Evolutionary conservation across 2,329 filamentous ascomycete genomes (phyloP), one percentile per base, ranked within the genome.

Genomic region (Zymoseptoria pseudotritici): DNA sequence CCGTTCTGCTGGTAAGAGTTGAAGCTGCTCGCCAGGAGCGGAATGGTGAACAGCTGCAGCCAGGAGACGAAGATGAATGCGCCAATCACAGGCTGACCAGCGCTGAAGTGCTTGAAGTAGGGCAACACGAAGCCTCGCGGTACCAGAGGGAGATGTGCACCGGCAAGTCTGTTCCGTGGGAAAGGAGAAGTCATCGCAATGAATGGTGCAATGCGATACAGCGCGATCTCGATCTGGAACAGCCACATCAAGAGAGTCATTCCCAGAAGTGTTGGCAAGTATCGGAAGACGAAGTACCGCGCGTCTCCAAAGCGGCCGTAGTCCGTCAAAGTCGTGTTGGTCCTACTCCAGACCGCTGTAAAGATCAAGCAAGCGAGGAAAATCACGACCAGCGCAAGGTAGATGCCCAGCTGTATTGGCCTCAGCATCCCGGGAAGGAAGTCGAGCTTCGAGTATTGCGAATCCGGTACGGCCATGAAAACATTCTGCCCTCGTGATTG

Each of bases 241-340:
- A 90, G 82, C 79, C 90, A 96, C 6, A 97, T 73, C 53, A 94
- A 79, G 42, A 96, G 76, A 11, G 87, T 65, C 20, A 85, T 85
- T 0, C 86, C 90, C 13, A 95, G 71, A 0, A 96, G 77, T 59
- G 91, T 90, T 2, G 93, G 92, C 1, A 97, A 77, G 64, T 96
- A 90, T 62, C 91, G 84, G 73, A 96, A 94, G 53, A 95, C 75
- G 72, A 97, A 96, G 74, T 95, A 96, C 65, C 86, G 82, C 8
- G 81, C 81, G 55, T 87, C 87, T 62, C 89, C 88, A 59, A 91
- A 87, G 29, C 81, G 81, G 36, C 78, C 77, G 71, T 92, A 96
- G 3, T 80, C 75, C 70, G 83, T 85, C 11, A 97, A 76, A 0
- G 90, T 90, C 9, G 80, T 73, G 64, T 86, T 80, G 4, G 75